Conservation (phyloP, 495 filamentous ascomycete genomes). For the Pyrenula massariospora region DNA sequence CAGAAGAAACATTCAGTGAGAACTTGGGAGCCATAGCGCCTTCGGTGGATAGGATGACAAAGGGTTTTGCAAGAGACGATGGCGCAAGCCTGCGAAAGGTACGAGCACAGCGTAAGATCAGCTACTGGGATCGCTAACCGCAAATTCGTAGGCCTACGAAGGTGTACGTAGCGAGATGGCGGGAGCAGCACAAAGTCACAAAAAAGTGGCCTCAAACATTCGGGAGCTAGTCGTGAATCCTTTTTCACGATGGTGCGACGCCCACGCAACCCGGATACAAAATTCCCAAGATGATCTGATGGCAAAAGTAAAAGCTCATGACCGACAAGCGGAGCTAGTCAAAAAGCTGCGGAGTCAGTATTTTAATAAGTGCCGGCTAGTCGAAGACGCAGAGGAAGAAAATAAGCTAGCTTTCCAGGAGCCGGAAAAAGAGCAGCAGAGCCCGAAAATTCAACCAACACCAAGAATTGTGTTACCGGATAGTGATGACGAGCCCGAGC, state of each 20-base stretch:
- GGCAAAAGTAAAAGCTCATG: constrained; percentile 75
- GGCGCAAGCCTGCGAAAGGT: constrained; percentile 94
- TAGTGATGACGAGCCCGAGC: constrained; percentile 56
- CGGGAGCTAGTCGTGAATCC: constrained; percentile 88
- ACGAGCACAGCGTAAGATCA: constrained; percentile 11
- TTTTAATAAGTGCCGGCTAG: constrained; percentile 94
- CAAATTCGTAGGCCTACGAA: constrained; percentile 67
- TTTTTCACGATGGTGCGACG: constrained; percentile 89
- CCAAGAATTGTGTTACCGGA: constrained; percentile 53
- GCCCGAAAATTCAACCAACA: constrained; percentile 33
- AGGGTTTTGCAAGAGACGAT: constrained; percentile 82
- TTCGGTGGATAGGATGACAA: constrained; percentile 60
- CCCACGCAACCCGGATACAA: constrained; percentile 81
- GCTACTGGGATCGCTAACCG: constrained; percentile 1
- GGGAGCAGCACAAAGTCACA: constrained; percentile 78
- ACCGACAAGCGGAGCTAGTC: constrained; percentile 79
- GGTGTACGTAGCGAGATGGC: constrained; percentile 92
- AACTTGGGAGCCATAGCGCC: constrained; percentile 75
- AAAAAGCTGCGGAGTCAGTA: constrained; percentile 91
- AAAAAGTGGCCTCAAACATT: constrained; percentile 91
- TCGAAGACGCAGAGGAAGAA: constrained; percentile 96
- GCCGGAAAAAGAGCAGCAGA: constrained; percentile 40
- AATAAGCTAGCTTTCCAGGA: constrained; percentile 95
- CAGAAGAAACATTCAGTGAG: constrained; percentile 80
- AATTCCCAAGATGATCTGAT: constrained; percentile 92